Base-by-base conservation (phyloP, 2,329 filamentous ascomycete species). In the Neofusicoccum ribis region DNA sequence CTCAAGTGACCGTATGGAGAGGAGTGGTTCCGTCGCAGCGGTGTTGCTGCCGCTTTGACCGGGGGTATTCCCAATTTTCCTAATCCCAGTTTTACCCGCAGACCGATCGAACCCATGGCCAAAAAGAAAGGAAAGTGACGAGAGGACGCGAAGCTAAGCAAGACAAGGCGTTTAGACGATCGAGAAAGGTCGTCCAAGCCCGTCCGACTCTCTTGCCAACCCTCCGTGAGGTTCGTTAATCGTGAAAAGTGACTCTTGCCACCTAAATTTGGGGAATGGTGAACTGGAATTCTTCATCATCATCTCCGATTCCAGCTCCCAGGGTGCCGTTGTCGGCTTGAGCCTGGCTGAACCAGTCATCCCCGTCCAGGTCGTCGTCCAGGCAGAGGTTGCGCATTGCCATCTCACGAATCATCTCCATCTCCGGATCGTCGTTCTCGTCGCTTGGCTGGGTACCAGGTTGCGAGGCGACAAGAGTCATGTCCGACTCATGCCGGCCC, bases 321-420 rank as follows among this genome's bases (percentile, higher is more conserved):
- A 39, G 14, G 9, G 14, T 3, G 5, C 61, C 61, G 7, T 27
- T 3, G 5, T 49, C 61, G 7, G 39, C 5, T 17, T 54, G 61
- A 3, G 49, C 61, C 39, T 17, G 61, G 37, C 39, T 63, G 17
- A 63, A 63, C 61, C 62, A 58, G 51, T 50, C 62, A 43, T 43
- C 36, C 3, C 23, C 44, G n/a, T 43, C 59, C 34, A 63, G 46
- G 12, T 27, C 36, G 15, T 63, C 59, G 20, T 43, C 47, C 36
- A 63, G n/a, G 17, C 37, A 43, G n/a, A 60, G 56, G 39, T 63
- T 63, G 7, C 49, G 49, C 6, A 54, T 39, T 17, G 49, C 69
- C 64, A 77, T 66, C 63, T 77, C 75, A 20, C 72, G 72, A 65
- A 76, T 73, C 0, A 76, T 64, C n/a, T 76, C 74, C 62, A 74